These are phyloP conservation scores for Pseudomonodictys pantanalensis DNA, from an alignment of 495 filamentous ascomycete species.

Conservation along the genomic window DNA sequence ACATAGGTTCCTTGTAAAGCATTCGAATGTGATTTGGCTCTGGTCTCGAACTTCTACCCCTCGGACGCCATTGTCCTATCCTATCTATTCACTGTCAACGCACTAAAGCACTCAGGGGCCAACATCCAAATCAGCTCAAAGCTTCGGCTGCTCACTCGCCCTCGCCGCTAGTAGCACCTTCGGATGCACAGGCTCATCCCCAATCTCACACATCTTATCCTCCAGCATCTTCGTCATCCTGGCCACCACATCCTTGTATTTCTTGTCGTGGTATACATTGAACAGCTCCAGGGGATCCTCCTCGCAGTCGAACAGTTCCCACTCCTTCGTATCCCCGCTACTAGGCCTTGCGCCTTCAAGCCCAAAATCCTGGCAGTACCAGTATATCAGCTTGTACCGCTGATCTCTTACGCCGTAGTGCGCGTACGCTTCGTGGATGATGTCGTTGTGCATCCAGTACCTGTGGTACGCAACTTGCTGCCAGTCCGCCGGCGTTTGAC, in stretches of 20 bases:
- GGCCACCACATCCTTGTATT: conserved; percentile 39
- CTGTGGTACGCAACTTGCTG: conserved; percentile 49
- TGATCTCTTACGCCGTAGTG: conserved; percentile 48
- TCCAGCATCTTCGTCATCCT: conserved; percentile 43
- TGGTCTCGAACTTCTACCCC: too few relatives aligned
- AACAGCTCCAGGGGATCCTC: conserved; percentile 49
- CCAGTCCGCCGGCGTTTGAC: conserved; percentile 41
- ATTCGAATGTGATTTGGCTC: too few relatives aligned
- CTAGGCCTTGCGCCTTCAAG: conserved; percentile 42
- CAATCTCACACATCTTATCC: conserved; percentile 47
- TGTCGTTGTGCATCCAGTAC: conserved; percentile 50
- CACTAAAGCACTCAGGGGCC: too few relatives aligned
- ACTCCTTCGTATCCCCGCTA: conserved; percentile 39
- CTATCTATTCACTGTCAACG: too few relatives aligned
- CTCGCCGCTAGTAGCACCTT: too few relatives aligned
- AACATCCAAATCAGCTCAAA: too few relatives aligned
- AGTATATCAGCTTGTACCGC: conserved; percentile 50
- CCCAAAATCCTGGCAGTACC: conserved; percentile 47
- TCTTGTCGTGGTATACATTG: conserved; percentile 41
- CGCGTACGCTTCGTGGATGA: conserved; percentile 44
- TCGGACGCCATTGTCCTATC: too few relatives aligned
- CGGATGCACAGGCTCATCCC: conserved; percentile 42
- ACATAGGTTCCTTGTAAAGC: too few relatives aligned
- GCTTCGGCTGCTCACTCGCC: too few relatives aligned
- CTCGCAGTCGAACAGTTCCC: conserved; percentile 49